Evolutionary conservation across 2,329 filamentous ascomycete genomes (phyloP).

Genomic region (Penicillium digitatum): DNA sequence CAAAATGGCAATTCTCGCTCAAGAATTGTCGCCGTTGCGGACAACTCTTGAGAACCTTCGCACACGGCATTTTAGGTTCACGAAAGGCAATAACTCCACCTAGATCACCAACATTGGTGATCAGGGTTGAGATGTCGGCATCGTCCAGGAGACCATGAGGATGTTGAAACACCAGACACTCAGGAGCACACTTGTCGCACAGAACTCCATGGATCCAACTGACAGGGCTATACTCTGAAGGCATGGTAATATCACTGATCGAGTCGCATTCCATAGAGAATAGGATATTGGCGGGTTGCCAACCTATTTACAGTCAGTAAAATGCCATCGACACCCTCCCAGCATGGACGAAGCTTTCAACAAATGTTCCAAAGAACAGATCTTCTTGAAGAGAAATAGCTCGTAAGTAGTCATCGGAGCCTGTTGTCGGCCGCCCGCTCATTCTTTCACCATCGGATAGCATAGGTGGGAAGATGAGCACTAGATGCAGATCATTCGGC

Average conservation of each 20-base stretch:
- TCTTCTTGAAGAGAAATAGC: too few relatives aligned
- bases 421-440: too few relatives aligned
- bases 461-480: too few relatives aligned
- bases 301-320: background rate
- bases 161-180: slow-evolving; percentile 3
- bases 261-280: background rate
- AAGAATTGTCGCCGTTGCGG: background rate
- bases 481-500: too few relatives aligned
- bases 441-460: too few relatives aligned
- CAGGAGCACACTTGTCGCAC: too few relatives aligned
- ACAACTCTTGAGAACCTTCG: background rate
- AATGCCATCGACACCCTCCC: background rate
- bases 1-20: background rate
- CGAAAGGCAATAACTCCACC: slow-evolving; percentile 1
- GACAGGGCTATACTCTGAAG: too few relatives aligned
- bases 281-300: slow-evolving; percentile 12
- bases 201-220: too few relatives aligned
- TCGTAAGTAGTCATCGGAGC: too few relatives aligned
- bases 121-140: background rate
- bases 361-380: too few relatives aligned
- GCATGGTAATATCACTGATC: too few relatives aligned
- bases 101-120: slow-evolving; percentile 10
- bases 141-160: slow-evolving; percentile 5
- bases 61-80: too few relatives aligned
- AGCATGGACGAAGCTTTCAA: background rate